Conservation (phyloP, 192 early-diverging fungal species). For the Backusella sp. region DNA sequence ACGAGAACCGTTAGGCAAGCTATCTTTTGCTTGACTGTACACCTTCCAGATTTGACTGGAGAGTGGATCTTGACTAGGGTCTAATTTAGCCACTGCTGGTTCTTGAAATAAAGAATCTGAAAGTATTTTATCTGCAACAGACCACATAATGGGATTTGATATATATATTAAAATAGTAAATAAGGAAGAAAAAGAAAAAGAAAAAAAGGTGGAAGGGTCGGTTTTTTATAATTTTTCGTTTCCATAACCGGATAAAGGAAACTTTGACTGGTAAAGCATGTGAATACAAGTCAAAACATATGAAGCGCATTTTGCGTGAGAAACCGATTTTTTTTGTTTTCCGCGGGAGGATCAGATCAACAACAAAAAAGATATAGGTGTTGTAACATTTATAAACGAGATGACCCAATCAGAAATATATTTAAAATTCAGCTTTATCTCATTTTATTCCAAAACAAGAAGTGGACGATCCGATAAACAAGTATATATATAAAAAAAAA, state of each 20-base stretch:
- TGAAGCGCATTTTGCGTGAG: neutral
- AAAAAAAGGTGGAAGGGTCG: neutral
- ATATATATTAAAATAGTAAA: neutral
- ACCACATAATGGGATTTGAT: neutral
- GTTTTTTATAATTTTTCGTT: neutral
- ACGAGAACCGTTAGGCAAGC: conserved; percentile 69
- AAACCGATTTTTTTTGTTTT: neutral
- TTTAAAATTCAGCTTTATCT: neutral
- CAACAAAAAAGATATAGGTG: neutral
- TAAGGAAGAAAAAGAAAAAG: neutral
- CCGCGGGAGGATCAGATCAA: neutral
- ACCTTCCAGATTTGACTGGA: conserved; percentile 70
- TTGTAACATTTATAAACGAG: neutral
- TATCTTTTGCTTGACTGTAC: conserved; percentile 75
- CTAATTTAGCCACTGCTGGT: neutral
- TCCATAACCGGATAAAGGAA: neutral
- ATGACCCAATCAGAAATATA: neutral
- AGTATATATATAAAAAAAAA: neutral
- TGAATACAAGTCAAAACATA: neutral
- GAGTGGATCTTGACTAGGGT: conserved; percentile 42
- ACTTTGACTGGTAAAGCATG: neutral
- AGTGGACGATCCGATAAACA: neutral
- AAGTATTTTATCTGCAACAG: conserved; percentile 18
- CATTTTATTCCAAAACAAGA: neutral
- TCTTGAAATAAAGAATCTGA: conserved; percentile 10